Percentiles rank a stretch among this genome's conserved stretches.
These are phyloP conservation scores for Pythium vanterpoolii DNA, from an alignment of 352 stramenopile genomes.

Conservation along the genomic window DNA sequence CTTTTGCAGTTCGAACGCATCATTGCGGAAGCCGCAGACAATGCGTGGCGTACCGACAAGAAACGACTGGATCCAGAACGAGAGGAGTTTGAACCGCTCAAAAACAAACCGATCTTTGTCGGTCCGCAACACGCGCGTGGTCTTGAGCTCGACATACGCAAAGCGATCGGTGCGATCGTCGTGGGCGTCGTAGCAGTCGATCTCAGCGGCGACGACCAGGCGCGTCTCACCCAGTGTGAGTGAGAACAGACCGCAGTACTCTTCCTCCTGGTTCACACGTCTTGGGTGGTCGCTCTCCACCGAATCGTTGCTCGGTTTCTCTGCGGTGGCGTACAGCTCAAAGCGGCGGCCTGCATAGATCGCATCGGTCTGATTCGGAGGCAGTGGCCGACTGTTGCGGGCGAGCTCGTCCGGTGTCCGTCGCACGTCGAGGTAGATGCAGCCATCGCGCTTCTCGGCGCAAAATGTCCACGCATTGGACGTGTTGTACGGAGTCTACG, in stretches of 20 bases:
- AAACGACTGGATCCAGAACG: slow-evolving; percentile 87
- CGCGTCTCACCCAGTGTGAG: slow-evolving; percentile 47
- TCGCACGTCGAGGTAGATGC: slow-evolving; percentile 63
- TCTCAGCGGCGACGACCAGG: slow-evolving; percentile 58
- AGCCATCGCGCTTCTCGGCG: slow-evolving; percentile 49
- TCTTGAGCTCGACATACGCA: slow-evolving; percentile 73
- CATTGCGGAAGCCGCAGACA: slow-evolving; percentile 67
- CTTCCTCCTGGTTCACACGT: slow-evolving; percentile 53
- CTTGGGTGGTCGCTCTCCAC: background rate
- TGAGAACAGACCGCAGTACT: slow-evolving; percentile 71
- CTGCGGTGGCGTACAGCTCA: slow-evolving; percentile 52
- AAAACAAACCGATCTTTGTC: slow-evolving; percentile 74
- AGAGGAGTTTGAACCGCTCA: slow-evolving; percentile 74
- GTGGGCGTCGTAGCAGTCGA: slow-evolving; percentile 50
- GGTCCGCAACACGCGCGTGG: slow-evolving; percentile 45
- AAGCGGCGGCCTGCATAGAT: slow-evolving; percentile 73
- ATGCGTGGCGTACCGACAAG: slow-evolving; percentile 67
- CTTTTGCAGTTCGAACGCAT: slow-evolving; percentile 57
- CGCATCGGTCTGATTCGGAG: slow-evolving; percentile 49
- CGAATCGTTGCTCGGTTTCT: background rate
- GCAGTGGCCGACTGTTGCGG: slow-evolving; percentile 26
- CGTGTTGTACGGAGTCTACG: slow-evolving; percentile 74
- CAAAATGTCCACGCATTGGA: slow-evolving; percentile 64
- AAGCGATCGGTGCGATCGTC: slow-evolving; percentile 20
- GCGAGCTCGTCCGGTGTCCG: slow-evolving; percentile 44